Base-by-base conservation (phyloP, 441 rosid genomes). In the Flueggea neowawraea region DNA sequence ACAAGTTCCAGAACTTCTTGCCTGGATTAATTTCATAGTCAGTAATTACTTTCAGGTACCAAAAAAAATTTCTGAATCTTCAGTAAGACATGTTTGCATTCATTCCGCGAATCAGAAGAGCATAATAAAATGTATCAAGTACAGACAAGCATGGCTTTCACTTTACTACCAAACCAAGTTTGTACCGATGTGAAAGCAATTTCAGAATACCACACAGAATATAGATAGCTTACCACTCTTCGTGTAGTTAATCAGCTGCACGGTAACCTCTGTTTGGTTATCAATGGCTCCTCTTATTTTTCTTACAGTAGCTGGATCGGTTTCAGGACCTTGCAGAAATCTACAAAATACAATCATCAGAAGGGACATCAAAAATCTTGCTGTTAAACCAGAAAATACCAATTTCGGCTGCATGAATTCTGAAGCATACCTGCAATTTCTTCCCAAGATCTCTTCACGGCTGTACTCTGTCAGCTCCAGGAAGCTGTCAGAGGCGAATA, bases 401-500 rank as follows among this genome's bases (percentile, higher is more conserved):
- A 14, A 4, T 47, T 47, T 47, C 50, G 44, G 28, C n/a, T 36
- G 31, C 14, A 22, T 5, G 33, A 54, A 50, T n/a, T n/a, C n/a
- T n/a, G n/a, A n/a, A n/a, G n/a, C n/a, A 54, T 41, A 88, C 99
- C 99, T 85, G 96, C 99, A 95, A 60, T 95, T 95, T 77, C 97
- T 81, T 10, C 99, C 99, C 68, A 95, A 72, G 58, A 95, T 95
- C 78, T 95, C 99, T 81, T 95, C 99, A 43, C 99, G 98, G 50
- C 95, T 91, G 66, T 91, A 95, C 74, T 91, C 99, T 41, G 98
- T 91, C 74, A 95, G 83, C 86, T 95, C 98, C 71, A 95, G 76
- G 82, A 95, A 95, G 84, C 99, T 91, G 73, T 95, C 99, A 52
- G 99, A 95, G 50, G 99, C 99, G 61, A 95, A 95, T 67, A 95